phyloP scores from a whole-genome alignment of 1,284 basidiomycete species.

The Heterobasidion occidentale region DNA sequence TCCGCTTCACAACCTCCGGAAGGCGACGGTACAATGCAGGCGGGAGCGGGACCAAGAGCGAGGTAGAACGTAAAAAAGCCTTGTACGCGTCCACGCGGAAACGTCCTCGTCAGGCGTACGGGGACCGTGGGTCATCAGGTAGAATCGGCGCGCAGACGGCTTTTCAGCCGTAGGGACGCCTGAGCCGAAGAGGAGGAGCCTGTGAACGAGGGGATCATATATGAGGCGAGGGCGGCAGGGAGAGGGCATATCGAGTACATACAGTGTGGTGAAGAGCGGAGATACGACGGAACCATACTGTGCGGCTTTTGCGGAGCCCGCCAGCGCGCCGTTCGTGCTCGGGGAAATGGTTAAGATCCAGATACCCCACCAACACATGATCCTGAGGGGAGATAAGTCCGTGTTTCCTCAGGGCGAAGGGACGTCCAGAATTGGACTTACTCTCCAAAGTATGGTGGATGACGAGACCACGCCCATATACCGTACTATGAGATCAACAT shows the following conservation, averaged over 20 bases:
- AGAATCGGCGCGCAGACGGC: slow-evolving; percentile 60
- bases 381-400: slow-evolving; percentile 26
- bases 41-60: slow-evolving; percentile 61
- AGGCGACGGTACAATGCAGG: slow-evolving; percentile 48
- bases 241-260: slow-evolving; percentile 40
- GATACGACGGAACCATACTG: slow-evolving; percentile 54
- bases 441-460: slow-evolving; percentile 77
- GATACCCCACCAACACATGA: slow-evolving; percentile 69
- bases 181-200: slow-evolving; percentile 59
- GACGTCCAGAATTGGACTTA: slow-evolving; percentile 20
- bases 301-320: slow-evolving; percentile 37
- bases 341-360: slow-evolving; percentile 60
- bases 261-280: slow-evolving; percentile 62
- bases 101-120: slow-evolving; percentile 20
- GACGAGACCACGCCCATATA: slow-evolving; percentile 55
- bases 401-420: background rate
- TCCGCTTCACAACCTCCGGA: slow-evolving; percentile 49
- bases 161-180: slow-evolving; percentile 72
- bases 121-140: slow-evolving; percentile 44
- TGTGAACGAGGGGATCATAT: slow-evolving; percentile 15
- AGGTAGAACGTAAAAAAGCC: slow-evolving; percentile 50
- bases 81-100: slow-evolving; percentile 51
- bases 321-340: slow-evolving; percentile 35
- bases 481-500: slow-evolving; percentile 27
- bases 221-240: background rate